Evolutionary conservation across 257 asterid species (phyloP).

Genomic region (Nicotiana obtusifolia): DNA sequence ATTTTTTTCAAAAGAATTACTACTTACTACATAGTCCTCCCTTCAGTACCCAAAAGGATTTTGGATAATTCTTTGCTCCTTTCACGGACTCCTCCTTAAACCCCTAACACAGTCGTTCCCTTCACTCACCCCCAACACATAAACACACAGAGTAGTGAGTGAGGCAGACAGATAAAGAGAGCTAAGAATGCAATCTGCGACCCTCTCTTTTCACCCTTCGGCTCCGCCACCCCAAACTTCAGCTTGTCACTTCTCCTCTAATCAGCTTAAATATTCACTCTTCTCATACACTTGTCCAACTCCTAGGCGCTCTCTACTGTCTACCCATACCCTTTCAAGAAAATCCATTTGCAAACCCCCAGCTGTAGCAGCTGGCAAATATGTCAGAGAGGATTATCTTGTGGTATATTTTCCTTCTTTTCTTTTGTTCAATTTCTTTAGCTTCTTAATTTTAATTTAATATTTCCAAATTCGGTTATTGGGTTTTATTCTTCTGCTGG

Average conservation of each 20-base stretch:
- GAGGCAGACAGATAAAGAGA: neutral
- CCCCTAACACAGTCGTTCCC: neutral
- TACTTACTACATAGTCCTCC: too few species aligned
- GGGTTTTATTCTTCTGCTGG: neutral
- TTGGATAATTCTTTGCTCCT: neutral
- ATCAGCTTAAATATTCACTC: neutral
- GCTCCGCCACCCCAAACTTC: neutral
- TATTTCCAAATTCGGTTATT: neutral
- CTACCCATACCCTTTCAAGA: conserved; percentile 39
- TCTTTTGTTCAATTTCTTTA: neutral
- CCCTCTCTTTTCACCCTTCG: neutral
- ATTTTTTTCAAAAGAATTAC: too few species aligned
- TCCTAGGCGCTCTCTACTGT: conserved; percentile 23
- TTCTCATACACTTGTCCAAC: neutral
- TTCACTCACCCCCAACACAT: too few species aligned
- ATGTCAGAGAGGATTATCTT: conserved; percentile 83
- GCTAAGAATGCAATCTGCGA: neutral
- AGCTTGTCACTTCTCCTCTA: neutral
- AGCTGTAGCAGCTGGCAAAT: conserved; percentile 39
- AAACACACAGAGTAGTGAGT: neutral
- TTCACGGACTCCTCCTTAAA: neutral
- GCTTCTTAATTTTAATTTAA: neutral
- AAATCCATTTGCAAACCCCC: conserved; percentile 57
- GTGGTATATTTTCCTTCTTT: conserved; percentile 44
- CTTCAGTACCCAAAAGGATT: too few species aligned